Conservation (phyloP, 2,329 filamentous ascomycete species). For the Fonsecaea multimorphosa region DNA sequence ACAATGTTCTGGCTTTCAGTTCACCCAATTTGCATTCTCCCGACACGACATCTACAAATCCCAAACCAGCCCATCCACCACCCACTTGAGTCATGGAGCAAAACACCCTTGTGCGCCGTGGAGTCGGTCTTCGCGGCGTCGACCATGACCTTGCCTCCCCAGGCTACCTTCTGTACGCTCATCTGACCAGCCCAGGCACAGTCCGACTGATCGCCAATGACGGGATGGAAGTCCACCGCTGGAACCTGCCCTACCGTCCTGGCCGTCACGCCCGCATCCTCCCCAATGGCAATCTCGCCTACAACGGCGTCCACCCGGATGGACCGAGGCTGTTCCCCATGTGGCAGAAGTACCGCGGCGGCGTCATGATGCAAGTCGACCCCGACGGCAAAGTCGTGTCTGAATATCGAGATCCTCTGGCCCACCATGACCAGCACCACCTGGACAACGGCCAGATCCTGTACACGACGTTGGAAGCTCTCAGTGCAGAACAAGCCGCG, state of each 20-base stretch:
- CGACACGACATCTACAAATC: background rate
- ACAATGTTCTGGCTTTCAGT: background rate
- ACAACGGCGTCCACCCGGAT: slow-evolving; percentile 52
- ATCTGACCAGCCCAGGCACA: slow-evolving; percentile 49
- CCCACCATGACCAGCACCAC: slow-evolving; percentile 56
- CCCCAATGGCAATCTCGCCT: slow-evolving; percentile 53
- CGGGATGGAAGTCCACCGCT: slow-evolving; percentile 52
- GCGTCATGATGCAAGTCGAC: slow-evolving; percentile 53
- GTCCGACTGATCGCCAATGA: slow-evolving; percentile 49
- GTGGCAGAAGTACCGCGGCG: slow-evolving; percentile 55
- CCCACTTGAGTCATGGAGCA: slow-evolving; percentile 48
- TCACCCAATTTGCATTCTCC: background rate
- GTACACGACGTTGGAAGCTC: slow-evolving; percentile 52
- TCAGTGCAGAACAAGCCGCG: slow-evolving; percentile 46
- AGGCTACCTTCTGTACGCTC: slow-evolving; percentile 52
- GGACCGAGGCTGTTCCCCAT: slow-evolving; percentile 50
- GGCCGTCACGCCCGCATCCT: slow-evolving; percentile 55
- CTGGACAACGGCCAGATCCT: slow-evolving; percentile 52
- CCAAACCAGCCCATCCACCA: background rate
- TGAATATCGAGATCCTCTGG: slow-evolving; percentile 51
- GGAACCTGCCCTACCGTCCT: slow-evolving; percentile 51
- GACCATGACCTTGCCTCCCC: slow-evolving; percentile 47
- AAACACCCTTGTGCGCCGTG: slow-evolving; percentile 51
- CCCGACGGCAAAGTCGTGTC: slow-evolving; percentile 48
- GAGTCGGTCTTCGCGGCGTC: slow-evolving; percentile 50